These are phyloP conservation scores for Salix exigua DNA, from an alignment of 345 rosid species.

Conservation along the genomic window DNA sequence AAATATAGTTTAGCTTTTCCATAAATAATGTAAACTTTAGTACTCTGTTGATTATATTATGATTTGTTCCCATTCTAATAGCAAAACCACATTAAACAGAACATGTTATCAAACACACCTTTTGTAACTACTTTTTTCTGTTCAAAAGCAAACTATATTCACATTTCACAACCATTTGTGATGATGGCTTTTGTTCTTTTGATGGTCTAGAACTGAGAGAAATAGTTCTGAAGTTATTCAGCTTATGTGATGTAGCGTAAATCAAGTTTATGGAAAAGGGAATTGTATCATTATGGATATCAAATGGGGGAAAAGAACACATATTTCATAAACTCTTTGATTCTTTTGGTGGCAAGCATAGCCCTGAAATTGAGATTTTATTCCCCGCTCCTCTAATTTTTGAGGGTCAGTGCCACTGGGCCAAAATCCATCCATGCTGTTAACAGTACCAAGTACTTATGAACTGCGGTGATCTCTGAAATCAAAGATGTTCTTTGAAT, in stretches of 20 bases:
- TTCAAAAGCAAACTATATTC: not conserved
- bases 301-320: not conserved
- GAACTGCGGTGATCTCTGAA: not conserved
- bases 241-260: not conserved
- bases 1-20: not conserved
- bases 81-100: not conserved
- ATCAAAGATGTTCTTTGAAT: not conserved
- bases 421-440: not conserved
- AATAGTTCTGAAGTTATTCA: not conserved
- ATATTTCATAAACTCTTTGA: not conserved
- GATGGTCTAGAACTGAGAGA: not conserved
- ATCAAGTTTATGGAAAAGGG: not conserved
- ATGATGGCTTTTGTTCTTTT: not conserved
- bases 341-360: not conserved
- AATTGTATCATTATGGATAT: not conserved
- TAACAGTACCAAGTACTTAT: not conserved
- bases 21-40: not conserved
- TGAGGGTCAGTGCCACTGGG: not conserved
- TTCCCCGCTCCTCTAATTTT: not conserved
- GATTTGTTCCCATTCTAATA: not conserved
- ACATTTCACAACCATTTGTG: not conserved
- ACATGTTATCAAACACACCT: not conserved
- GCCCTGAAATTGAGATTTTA: not conserved
- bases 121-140: not conserved
- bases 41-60: not conserved